Evolutionary conservation across 2,329 filamentous ascomycete genomes (phyloP), one percentile per base, ranked within the genome.

Genomic region (Ceratocystis eucalypticola): DNA sequence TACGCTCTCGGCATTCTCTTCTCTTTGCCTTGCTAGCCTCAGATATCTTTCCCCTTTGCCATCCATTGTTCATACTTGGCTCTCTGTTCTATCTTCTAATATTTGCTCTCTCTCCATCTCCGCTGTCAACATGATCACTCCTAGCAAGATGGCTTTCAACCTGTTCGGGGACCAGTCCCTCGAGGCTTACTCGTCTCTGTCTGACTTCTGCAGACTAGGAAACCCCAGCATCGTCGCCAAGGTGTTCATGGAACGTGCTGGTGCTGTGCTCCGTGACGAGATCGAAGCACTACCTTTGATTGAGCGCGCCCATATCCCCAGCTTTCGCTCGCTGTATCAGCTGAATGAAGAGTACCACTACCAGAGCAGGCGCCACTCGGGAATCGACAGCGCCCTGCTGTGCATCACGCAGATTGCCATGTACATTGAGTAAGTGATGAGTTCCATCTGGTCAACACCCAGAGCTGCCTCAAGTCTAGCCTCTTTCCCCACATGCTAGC

Each of bases 81-180:
- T 20, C 25, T n/a, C 15, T 66, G 46, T 25, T 20, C 30, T 41
- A 1, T 17, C 20, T 25, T 41, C 25, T 48, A 48, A 53, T 53
- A 53, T 15, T 53, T 25, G 22, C 61, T 8, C 41, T 28, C 59
- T 57, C 65, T 44, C 22, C 22, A 28, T 30, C 22, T 33, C 41
- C 37, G 5, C 53, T 41, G 45, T 22, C 61, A 68, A 61, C 57
- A 68, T 68, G 66, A 67, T 67, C 53, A 61, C 66, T 22, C 66
- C 64, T 2, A 64, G 66, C 74, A 74, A 78, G 72, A 76, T 81
- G 74, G 77, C 78, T 64, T 82, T 80, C 73, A 80, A 87, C 74
- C 81, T 88, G 69, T 88, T 88, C 73, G 86, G 86, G 76, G 86
- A 89, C 73, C 86, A 89, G 76, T 88, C 86, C 68, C 80, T 84